Evolutionary conservation across 2,329 filamentous ascomycete species (phyloP).

Genomic region (Sclerotinia spermophila): DNA sequence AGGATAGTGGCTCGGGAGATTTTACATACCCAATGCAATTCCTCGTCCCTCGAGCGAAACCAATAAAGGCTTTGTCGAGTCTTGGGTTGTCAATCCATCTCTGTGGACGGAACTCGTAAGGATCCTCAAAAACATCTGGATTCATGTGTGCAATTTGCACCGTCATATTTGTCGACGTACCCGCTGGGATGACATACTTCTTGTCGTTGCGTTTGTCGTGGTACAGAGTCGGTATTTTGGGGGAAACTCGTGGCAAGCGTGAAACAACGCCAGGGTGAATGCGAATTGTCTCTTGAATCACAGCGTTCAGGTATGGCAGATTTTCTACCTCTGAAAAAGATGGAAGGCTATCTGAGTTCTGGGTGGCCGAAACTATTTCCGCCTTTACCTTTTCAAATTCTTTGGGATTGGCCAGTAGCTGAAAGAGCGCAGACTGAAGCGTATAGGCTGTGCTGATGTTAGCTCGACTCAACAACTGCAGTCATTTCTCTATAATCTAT

Average conservation of each 20-base stretch:
- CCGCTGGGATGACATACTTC: not conserved
- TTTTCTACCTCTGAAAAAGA: not conserved
- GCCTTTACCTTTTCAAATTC: not conserved
- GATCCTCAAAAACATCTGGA: slow-evolving; percentile 41
- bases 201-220: not conserved
- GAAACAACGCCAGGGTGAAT: not conserved
- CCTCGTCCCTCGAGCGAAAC: not conserved
- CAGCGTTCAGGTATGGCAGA: not conserved
- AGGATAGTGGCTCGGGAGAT: not conserved
- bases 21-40: not conserved
- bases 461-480: not conserved
- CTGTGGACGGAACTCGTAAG: slow-evolving; percentile 44
- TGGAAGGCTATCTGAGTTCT: not conserved
- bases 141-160: slow-evolving; percentile 40
- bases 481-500: not conserved
- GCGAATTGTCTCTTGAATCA: not conserved
- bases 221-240: not conserved
- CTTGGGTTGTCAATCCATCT: slow-evolving; percentile 42
- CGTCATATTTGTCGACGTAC: not conserved
- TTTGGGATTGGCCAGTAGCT: not conserved
- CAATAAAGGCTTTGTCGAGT: slow-evolving; percentile 10
- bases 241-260: not conserved
- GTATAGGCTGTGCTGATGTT: not conserved
- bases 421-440: not conserved
- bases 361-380: not conserved